Evolutionary conservation across 2,329 filamentous ascomycete species (phyloP).

Genomic region (Cladophialophora psammophila): DNA sequence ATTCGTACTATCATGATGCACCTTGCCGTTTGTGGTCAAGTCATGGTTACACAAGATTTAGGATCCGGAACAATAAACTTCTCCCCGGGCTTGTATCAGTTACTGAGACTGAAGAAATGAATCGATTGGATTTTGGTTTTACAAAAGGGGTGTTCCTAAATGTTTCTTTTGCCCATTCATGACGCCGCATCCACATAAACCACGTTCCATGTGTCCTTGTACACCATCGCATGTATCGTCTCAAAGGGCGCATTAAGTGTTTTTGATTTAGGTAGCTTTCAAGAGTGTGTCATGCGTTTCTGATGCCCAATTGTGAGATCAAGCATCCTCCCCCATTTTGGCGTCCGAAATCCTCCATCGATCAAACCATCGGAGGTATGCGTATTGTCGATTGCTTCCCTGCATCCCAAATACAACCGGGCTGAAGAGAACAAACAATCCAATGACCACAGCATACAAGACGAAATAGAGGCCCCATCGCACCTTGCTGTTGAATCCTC

Average conservation of each 20-base stretch:
- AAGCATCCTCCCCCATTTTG: slow-evolving; percentile 20
- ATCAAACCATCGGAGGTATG: slow-evolving; percentile 91
- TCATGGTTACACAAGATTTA: not conserved
- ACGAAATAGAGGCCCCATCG: slow-evolving; percentile 74
- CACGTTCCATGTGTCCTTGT: slow-evolving; percentile 11
- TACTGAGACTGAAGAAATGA: slow-evolving; percentile 2
- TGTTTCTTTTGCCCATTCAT: slow-evolving; percentile 17
- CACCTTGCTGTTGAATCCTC: slow-evolving; percentile 68
- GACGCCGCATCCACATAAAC: slow-evolving; percentile 17
- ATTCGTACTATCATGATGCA: not conserved
- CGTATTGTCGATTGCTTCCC: slow-evolving; percentile 81
- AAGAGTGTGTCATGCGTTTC: not conserved
- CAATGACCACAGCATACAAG: slow-evolving; percentile 75
- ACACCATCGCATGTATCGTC: slow-evolving; percentile 16
- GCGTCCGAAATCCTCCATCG: slow-evolving; percentile 82
- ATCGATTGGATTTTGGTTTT: slow-evolving; percentile 17
- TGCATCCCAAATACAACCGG: slow-evolving; percentile 97
- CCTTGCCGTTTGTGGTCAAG: slow-evolving; percentile 11
- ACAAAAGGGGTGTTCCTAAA: slow-evolving; percentile 16
- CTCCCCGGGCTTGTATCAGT: not conserved
- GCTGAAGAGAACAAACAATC: slow-evolving; percentile 87
- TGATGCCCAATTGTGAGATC: not conserved
- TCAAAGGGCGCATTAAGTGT: slow-evolving; percentile 15
- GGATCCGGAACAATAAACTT: not conserved
- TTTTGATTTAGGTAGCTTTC: not conserved